Percentiles rank a stretch among this genome's conserved stretches.
phyloP scores from a whole-genome alignment of 306 rosid species.

The Trifolium dubium region DNA sequence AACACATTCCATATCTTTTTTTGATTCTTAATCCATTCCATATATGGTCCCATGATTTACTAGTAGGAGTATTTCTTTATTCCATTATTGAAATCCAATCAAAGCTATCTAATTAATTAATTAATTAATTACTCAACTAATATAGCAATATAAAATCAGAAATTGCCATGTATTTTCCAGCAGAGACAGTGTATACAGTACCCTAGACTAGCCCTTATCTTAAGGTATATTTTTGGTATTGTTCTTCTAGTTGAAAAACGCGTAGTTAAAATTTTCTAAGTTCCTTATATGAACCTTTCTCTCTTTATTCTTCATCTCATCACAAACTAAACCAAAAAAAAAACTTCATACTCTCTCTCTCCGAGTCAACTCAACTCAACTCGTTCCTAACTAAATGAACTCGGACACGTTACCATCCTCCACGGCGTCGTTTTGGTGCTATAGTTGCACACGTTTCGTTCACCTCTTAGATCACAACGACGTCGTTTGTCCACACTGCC shows the following conservation, averaged over 20 bases:
- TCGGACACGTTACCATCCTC: constrained; percentile 47
- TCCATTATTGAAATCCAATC: neutral
- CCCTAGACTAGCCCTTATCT: neutral
- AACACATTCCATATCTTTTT: neutral
- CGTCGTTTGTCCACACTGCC: constrained; percentile 76
- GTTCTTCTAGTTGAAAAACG: neutral
- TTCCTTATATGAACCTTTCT: neutral
- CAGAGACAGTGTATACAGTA: neutral
- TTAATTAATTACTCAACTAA: neutral
- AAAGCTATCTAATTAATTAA: neutral
- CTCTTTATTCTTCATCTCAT: neutral
- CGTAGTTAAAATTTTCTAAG: neutral
- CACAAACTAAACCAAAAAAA: neutral
- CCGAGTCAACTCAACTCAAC: constrained; percentile 13
- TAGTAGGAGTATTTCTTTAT: neutral
- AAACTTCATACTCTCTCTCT: neutral
- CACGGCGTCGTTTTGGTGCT: constrained; percentile 87
- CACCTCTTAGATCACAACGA: constrained; percentile 45
- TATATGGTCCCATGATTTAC: neutral
- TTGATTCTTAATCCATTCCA: too few relatives aligned
- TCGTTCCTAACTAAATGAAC: constrained; percentile 29
- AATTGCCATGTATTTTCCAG: constrained; percentile 35
- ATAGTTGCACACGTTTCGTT: constrained; percentile 73
- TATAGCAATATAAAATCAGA: neutral
- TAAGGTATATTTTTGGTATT: neutral